These are phyloP conservation scores for Quercus dentata DNA, from an alignment of 306 rosid species.

Conservation along the genomic window DNA sequence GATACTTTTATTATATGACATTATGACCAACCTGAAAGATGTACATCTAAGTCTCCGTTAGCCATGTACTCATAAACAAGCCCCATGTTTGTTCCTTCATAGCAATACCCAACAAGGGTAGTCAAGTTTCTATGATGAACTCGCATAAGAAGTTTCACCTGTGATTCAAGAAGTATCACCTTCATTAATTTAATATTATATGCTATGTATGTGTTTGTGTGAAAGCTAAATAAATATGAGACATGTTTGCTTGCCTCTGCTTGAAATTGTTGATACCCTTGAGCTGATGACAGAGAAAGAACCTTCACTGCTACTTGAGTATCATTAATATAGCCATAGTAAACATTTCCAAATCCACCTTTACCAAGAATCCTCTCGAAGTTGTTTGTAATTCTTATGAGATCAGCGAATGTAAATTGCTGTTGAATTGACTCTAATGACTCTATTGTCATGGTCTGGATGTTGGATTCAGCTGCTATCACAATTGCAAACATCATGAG, in stretches of 20 bases:
- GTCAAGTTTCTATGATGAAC: constrained; percentile 55
- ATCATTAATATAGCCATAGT: constrained; percentile 34
- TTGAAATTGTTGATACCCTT: constrained; percentile 43
- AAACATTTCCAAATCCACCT: constrained; percentile 60
- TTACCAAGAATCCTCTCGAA: constrained; percentile 40
- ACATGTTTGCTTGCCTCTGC: constrained; percentile 38
- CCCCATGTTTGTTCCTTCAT: no score
- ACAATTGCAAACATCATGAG: background rate
- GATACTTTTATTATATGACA: no score
- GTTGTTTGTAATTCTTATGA: constrained; percentile 36
- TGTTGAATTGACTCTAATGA: constrained; percentile 18
- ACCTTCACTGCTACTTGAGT: constrained; percentile 60
- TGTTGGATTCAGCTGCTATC: background rate
- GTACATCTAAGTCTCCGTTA: no score
- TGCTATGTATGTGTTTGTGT: background rate
- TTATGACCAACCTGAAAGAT: no score
- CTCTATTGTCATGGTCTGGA: background rate
- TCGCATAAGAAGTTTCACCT: constrained; percentile 44
- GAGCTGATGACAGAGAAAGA: constrained; percentile 30
- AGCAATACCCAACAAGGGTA: constrained; percentile 17
- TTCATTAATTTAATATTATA: no score
- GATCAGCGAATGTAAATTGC: constrained; percentile 37
- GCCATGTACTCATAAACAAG: no score
- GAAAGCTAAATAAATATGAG: background rate
- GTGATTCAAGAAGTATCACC: background rate